Conservation (phyloP, 1,284 basidiomycete genomes). For the Ganoderma multipileum region DNA sequence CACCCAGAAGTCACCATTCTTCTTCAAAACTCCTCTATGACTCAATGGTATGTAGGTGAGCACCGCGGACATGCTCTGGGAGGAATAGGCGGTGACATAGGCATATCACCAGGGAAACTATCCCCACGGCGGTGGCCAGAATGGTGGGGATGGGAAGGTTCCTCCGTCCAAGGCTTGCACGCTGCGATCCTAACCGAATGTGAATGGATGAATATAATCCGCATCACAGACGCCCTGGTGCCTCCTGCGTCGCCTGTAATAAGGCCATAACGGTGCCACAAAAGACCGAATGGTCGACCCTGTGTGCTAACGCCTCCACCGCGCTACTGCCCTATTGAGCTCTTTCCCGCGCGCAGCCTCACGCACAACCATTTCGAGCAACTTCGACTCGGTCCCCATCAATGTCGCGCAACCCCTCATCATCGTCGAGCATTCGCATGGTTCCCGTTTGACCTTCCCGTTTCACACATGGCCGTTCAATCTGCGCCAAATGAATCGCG, state of each 20-base stretch:
- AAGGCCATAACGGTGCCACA: slow-evolving; percentile 2
- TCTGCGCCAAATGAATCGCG: slow-evolving; percentile 5
- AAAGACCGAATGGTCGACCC: background rate
- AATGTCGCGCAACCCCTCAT: slow-evolving; percentile 1
- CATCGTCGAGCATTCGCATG: background rate
- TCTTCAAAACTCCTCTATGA: background rate
- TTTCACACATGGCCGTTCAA: background rate
- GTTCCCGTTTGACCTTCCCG: background rate
- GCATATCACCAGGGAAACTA: background rate
- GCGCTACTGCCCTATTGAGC: background rate
- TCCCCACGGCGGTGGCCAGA: background rate
- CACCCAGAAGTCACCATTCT: background rate
- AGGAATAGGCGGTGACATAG: background rate
- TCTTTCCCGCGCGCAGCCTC: background rate
- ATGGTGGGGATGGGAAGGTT: background rate
- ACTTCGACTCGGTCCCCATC: slow-evolving; percentile 5
- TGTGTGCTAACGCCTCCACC: slow-evolving; percentile 1
- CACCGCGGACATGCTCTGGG: background rate
- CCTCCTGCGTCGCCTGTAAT: background rate
- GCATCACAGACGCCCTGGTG: background rate
- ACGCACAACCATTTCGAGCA: background rate
- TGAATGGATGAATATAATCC: background rate
- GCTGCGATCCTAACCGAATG: background rate
- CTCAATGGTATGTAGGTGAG: background rate
- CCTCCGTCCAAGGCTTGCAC: background rate